Base-by-base conservation (phyloP, 139 green algal genomes). In the Coelastrella sp. region DNA sequence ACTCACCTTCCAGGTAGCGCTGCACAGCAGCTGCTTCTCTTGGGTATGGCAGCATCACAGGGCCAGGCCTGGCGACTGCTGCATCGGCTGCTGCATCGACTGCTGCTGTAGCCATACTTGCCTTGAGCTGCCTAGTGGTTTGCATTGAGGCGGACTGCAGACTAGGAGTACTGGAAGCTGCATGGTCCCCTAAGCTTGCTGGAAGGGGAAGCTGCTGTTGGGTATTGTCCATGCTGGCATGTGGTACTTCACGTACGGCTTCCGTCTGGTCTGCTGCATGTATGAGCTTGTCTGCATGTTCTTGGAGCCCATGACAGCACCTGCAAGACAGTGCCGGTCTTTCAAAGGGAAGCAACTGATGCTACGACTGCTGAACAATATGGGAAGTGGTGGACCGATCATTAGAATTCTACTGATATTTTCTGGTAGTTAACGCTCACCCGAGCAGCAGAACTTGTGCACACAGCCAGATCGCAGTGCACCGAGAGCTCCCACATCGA, bases 1-100 rank as follows among this genome's bases (percentile, higher is more conserved):
- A 76, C 68, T 76, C 68, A 76, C 70, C 82, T 12, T 20, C 14
- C 24, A 87, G 65, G 27, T 87, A 87, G 4, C 65, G 65, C 65
- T 87, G 27, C 12, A 87, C 65, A 9, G 49, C 82, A 78, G 25
- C 27, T 49, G 82, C 49, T 4, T 80, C 84, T 56, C 63, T 68
- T 6, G 84, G 84, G 49, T 88, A 88, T 72, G 84, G 68, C 66
- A 81, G 20, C 68, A 88, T 11, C 9, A 15, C 78, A 65, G 78
- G 78, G 10, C 10, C 15, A 49, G 78, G 78, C 12, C 78, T 57
- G 56, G 49, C 78, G 8, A 68, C 78, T 76, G 68, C n/a, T 76
- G 19, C 17, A 27, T 76, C 19, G 15, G 68, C 19, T 76, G 68
- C n/a, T 76, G 19, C 17, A 27, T 76, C 19, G 15, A 49, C 35